phyloP scores from a whole-genome alignment of 768 basidiomycete genomes.

The Lactifluus pinguis region DNA sequence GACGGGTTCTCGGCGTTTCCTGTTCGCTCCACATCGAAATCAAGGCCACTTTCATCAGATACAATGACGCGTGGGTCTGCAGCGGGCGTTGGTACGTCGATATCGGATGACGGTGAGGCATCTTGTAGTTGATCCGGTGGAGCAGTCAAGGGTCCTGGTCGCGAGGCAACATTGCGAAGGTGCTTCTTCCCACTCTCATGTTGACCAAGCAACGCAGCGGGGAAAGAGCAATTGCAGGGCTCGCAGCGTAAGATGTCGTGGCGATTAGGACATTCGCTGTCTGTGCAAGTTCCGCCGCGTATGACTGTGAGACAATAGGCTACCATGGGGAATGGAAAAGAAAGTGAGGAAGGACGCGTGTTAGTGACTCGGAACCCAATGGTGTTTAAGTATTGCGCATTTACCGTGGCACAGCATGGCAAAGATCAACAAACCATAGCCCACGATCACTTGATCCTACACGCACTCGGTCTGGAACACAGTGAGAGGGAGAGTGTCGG shows the following conservation, averaged over 20 bases:
- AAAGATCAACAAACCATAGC: neutral
- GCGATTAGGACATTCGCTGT: slow-evolving; percentile 8
- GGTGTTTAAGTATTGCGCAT: neutral
- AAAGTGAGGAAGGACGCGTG: neutral
- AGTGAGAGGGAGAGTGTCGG: too few relatives aligned
- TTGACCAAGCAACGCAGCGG: neutral
- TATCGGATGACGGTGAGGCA: neutral
- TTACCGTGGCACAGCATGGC: too few relatives aligned
- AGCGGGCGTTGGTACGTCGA: too few relatives aligned
- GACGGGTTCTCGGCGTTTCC: neutral
- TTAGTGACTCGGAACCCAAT: neutral
- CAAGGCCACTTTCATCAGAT: slow-evolving; percentile 1
- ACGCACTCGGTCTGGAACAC: too few relatives aligned
- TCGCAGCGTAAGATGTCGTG: slow-evolving; percentile 23
- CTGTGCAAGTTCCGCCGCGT: slow-evolving; percentile 16
- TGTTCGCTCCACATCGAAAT: neutral
- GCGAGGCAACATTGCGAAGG: neutral
- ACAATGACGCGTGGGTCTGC: neutral
- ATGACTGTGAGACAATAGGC: slow-evolving; percentile 1
- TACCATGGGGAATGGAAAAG: slow-evolving; percentile 6
- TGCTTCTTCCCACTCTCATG: neutral
- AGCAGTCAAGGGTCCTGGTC: neutral
- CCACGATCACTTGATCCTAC: too few relatives aligned
- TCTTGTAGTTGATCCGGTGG: neutral
- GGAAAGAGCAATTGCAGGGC: slow-evolving; percentile 15